phyloP scores from a whole-genome alignment of 2,329 filamentous ascomycete genomes.

The Aureobasidium sp. region DNA sequence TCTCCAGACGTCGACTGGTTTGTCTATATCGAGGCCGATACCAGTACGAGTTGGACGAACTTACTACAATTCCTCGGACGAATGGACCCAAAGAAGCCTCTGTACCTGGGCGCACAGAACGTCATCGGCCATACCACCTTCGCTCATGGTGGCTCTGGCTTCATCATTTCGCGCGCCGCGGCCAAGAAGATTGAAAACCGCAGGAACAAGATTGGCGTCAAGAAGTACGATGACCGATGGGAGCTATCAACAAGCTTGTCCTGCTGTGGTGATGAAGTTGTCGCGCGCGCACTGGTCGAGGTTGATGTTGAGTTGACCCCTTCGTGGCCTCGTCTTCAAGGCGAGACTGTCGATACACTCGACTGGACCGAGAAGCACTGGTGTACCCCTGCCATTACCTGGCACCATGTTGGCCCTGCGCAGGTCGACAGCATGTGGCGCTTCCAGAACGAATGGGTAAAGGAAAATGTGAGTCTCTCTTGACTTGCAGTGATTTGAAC shows the following conservation, averaged over 20 bases:
- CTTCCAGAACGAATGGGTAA: slow-evolving; percentile 21
- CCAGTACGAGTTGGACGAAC: slow-evolving; percentile 42
- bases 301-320: slow-evolving; percentile 38
- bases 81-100: slow-evolving; percentile 38
- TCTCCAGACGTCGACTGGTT: slow-evolving; percentile 46
- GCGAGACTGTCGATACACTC: slow-evolving; percentile 35
- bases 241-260: slow-evolving; percentile 39
- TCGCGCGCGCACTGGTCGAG: slow-evolving; percentile 43
- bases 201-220: slow-evolving; percentile 5
- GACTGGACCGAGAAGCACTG: slow-evolving; percentile 35
- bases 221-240: slow-evolving; percentile 30
- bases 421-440: slow-evolving; percentile 28
- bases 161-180: slow-evolving; percentile 40
- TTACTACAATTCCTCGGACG: slow-evolving; percentile 44
- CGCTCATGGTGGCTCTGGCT: slow-evolving; percentile 43
- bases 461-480: slow-evolving; percentile 5
- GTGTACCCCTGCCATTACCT: slow-evolving; percentile 37
- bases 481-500: not conserved
- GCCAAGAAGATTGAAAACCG: slow-evolving; percentile 11
- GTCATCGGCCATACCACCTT: slow-evolving; percentile 31
- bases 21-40: slow-evolving; percentile 52
- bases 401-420: slow-evolving; percentile 26
- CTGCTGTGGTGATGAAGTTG: slow-evolving; percentile 48
- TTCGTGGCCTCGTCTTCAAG: slow-evolving; percentile 38
- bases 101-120: slow-evolving; percentile 45